Percentiles rank a stretch among this genome's conserved stretches.
phyloP scores from a whole-genome alignment of 192 early-diverging fungal species.

The Physocladia obscura region DNA sequence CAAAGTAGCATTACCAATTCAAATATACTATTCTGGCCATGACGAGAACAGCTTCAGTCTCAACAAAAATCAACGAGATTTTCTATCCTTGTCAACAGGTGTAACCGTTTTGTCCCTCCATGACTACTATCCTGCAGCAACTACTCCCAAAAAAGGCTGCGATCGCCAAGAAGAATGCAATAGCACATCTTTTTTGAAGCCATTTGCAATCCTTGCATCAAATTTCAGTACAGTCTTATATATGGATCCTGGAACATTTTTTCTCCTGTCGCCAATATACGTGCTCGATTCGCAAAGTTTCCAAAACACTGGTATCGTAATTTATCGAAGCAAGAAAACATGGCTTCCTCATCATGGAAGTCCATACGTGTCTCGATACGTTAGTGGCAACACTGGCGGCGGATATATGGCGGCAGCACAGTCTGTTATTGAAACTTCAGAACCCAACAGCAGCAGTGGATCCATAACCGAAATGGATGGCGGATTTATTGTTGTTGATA shows the following conservation, averaged over 20 bases:
- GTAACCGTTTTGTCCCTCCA: too few relatives aligned
- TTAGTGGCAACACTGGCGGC: background rate
- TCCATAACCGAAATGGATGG: conserved; percentile 1
- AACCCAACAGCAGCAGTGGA: background rate
- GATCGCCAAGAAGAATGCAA: too few relatives aligned
- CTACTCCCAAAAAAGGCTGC: too few relatives aligned
- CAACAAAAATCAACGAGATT: too few relatives aligned
- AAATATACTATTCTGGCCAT: too few relatives aligned
- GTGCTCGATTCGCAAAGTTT: conserved; percentile 41
- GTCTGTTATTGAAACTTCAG: background rate
- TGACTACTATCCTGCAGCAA: too few relatives aligned
- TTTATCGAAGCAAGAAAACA: conserved; percentile 59
- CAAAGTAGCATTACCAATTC: too few relatives aligned
- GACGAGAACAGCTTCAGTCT: too few relatives aligned
- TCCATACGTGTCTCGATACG: background rate
- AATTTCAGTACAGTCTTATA: conserved; percentile 62
- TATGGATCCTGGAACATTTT: conserved; percentile 68
- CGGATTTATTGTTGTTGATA: conserved; percentile 5
- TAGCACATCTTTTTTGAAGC: conserved; percentile 66
- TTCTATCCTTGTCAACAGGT: too few relatives aligned
- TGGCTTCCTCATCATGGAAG: background rate
- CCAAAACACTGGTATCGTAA: conserved; percentile 49
- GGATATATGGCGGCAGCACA: background rate
- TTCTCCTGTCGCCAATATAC: conserved; percentile 54
- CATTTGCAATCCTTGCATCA: conserved; percentile 62